Percentiles rank a stretch among this genome's conserved stretches.
Conservation (phyloP, 371 early-diverging fungal genomes). For the Zancudomyces culisetae region DNA sequence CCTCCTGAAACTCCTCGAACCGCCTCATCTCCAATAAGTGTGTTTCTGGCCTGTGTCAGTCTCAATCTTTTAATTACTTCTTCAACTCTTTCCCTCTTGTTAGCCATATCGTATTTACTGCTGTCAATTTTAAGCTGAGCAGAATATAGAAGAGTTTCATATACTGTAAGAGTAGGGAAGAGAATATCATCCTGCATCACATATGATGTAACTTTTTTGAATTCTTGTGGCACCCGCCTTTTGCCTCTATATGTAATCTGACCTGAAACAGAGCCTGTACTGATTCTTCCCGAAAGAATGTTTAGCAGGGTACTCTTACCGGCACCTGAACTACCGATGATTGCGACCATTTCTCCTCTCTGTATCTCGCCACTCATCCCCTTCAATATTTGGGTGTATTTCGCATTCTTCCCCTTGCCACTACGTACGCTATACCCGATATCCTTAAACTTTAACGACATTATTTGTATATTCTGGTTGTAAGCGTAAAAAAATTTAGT, state of each 20-base stretch:
- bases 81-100: slow-evolving; percentile 31
- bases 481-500: too few relatives aligned
- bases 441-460: slow-evolving; percentile 9
- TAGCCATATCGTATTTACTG: slow-evolving; percentile 25
- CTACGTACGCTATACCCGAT: slow-evolving; percentile 16
- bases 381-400: slow-evolving; percentile 17
- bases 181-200: slow-evolving; percentile 24
- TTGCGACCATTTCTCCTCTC: slow-evolving; percentile 44
- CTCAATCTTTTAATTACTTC: slow-evolving; percentile 37
- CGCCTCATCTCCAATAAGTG: slow-evolving; percentile 40
- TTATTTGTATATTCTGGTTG: background rate
- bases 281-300: slow-evolving; percentile 44
- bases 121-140: slow-evolving; percentile 46
- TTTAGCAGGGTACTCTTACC: slow-evolving; percentile 72
- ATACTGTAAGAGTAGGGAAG: slow-evolving; percentile 27
- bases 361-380: slow-evolving; percentile 25
- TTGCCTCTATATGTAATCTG: slow-evolving; percentile 38
- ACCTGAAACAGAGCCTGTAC: slow-evolving; percentile 37
- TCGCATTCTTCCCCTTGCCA: slow-evolving; percentile 6
- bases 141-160: slow-evolving; percentile 32
- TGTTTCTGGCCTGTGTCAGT: slow-evolving; percentile 36
- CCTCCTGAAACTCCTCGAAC: slow-evolving; percentile 64
- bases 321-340: slow-evolving; percentile 60
- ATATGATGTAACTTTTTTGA: slow-evolving; percentile 42
- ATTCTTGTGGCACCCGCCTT: slow-evolving; percentile 29